phyloP scores from a whole-genome alignment of 805 yeast genomes.

The Torulaspora indica region DNA sequence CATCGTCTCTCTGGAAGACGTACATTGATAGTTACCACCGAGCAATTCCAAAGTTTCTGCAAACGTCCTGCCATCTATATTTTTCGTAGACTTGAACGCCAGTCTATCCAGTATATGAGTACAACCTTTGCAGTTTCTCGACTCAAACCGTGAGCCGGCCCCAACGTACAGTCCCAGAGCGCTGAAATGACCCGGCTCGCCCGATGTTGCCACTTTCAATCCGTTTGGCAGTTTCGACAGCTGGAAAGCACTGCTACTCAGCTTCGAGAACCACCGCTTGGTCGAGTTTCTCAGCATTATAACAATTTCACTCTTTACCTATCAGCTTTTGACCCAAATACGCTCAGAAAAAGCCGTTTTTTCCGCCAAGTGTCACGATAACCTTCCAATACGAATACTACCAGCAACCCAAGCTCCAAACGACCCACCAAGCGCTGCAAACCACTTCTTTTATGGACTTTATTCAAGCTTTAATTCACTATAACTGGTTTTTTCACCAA shows the following conservation, averaged over 20 bases:
- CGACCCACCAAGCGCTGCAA: neutral
- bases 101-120: conserved; percentile 82
- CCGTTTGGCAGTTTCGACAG: conserved; percentile 63
- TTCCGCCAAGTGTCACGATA: neutral
- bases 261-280: conserved; percentile 25
- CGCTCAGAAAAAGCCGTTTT: neutral
- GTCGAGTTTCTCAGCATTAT: conserved; percentile 13
- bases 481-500: neutral
- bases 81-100: conserved; percentile 70
- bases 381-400: neutral
- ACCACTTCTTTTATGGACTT: neutral
- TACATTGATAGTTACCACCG: conserved; percentile 93
- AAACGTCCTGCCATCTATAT: conserved; percentile 61
- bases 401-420: neutral
- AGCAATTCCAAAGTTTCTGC: conserved; percentile 66
- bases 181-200: conserved; percentile 84
- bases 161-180: conserved; percentile 85
- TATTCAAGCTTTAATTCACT: neutral
- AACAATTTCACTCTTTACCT: neutral
- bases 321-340: neutral
- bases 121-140: conserved; percentile 55
- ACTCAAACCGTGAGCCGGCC: conserved; percentile 87
- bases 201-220: conserved; percentile 74
- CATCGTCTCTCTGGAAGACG: conserved; percentile 85
- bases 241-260: conserved; percentile 22